Conservation (phyloP, 179 eudicot species). For the Spinacia oleracea region DNA sequence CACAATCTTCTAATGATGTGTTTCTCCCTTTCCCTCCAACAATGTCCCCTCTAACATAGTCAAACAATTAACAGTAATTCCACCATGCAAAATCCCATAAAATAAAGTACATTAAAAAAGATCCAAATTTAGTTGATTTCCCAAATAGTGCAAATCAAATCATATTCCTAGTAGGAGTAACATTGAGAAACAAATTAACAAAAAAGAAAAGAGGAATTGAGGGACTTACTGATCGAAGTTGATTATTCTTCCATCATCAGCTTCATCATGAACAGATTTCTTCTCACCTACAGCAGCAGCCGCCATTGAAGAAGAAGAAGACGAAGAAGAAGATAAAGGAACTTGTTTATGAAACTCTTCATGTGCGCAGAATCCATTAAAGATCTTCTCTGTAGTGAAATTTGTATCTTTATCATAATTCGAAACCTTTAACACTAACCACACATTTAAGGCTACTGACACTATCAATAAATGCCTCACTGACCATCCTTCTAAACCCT, state of each 20-base stretch:
- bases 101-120: not conserved
- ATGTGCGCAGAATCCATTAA: conserved; percentile 40
- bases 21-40: not conserved
- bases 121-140: not conserved
- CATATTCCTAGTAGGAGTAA: no score
- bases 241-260: conserved; percentile 38
- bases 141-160: not conserved
- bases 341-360: conserved; percentile 14
- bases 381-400: conserved; percentile 34
- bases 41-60: not conserved
- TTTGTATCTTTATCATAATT: conserved; percentile 38
- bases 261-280: not conserved
- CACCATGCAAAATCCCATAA: conserved; percentile 23
- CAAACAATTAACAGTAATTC: conserved; percentile 15
- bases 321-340: conserved; percentile 15
- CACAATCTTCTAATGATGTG: not conserved
- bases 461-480: conserved; percentile 46
- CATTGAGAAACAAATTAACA: no score
- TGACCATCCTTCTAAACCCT: conserved; percentile 37
- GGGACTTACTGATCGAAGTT: conserved; percentile 73
- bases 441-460: conserved; percentile 62
- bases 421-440: conserved; percentile 43
- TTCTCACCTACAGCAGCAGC: conserved; percentile 23
- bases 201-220: not conserved
- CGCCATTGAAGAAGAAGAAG: conserved; percentile 28